Evolutionary conservation across 805 yeast genomes (phyloP), one percentile per base, ranked within the genome.

Genomic region (Pichia scutulata): DNA sequence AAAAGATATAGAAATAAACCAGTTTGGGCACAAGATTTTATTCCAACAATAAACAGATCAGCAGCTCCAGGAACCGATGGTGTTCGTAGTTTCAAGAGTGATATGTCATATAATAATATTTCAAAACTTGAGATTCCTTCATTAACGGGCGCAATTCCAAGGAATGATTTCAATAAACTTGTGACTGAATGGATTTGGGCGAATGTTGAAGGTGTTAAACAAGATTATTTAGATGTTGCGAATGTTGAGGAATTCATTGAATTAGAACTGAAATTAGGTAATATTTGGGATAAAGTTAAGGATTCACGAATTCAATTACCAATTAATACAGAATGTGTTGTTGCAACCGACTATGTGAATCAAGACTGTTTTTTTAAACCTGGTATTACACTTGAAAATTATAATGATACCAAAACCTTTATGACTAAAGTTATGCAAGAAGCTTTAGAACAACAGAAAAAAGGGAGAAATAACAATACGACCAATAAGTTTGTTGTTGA

Each of bases 151-250:
- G 75, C 85, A 0, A 81, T 81, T 42, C 93, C 93, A 1, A 78
- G 86, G 44, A 89, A 88, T 60, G 92, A 88, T 59, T 72, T 87
- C 52, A 85, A 90, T 7, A 79, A 90, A 60, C 80, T 86, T 33
- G 80, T 90, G 7, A 85, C 93, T 22, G 88, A 84, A 58, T 90
- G 97, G 97, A 75, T 90, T 9, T 89, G 85, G 72, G 89, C 95
- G 19, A 84, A 86, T 55, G 73, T 89, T 44, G 74, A 75, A 43
- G 86, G 86, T 33, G 75, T 87, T 39, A 77, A 80, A 39, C 78
- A 77, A 40, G 76, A 74, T 58, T 60, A 65, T 44, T 46, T 53
- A 2, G 64, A 64, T 47, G 55, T 63, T 19, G 62, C 62, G 68
- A 73, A 53, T 56, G 72, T 57, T 26, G 70, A 75, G 47, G 72